Evolutionary conservation across 2,329 filamentous ascomycete genomes (phyloP).

Genomic region (Akanthomyces dipterigenus): DNA sequence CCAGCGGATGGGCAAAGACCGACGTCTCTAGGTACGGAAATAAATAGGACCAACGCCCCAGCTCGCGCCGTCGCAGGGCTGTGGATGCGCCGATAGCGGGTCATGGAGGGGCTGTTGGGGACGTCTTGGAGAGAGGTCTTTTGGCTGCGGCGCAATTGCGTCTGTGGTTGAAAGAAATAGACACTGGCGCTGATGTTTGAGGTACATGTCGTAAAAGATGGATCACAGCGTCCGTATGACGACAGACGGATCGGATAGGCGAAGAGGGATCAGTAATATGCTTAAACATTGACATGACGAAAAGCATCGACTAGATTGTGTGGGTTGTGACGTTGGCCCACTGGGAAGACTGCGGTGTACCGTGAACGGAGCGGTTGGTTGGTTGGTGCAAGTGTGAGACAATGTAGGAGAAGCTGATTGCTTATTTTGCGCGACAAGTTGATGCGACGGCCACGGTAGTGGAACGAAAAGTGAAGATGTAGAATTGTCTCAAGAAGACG

Average conservation of each 20-base stretch:
- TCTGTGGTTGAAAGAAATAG: background rate
- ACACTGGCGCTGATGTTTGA: background rate
- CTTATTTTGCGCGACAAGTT: background rate
- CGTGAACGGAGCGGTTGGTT: background rate
- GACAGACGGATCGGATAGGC: background rate
- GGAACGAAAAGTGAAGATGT: background rate
- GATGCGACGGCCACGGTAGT: no score
- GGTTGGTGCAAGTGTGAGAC: background rate
- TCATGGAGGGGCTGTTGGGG: background rate
- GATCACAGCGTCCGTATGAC: background rate
- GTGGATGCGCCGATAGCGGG: conserved; percentile 1
- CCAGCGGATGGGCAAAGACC: no score
- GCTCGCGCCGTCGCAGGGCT: background rate
- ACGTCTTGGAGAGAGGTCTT: no score
- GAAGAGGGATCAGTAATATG: background rate
- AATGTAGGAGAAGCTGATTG: background rate
- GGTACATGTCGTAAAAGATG: background rate
- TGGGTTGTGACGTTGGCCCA: background rate
- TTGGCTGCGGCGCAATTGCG: background rate
- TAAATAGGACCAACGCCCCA: background rate
- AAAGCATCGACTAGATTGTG: background rate
- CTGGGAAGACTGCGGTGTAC: background rate
- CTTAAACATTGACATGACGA: background rate
- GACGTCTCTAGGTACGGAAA: no score
- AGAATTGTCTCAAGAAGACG: background rate